Conservation (phyloP, 1,139 yeast genomes). For the Diutina sp. region DNA sequence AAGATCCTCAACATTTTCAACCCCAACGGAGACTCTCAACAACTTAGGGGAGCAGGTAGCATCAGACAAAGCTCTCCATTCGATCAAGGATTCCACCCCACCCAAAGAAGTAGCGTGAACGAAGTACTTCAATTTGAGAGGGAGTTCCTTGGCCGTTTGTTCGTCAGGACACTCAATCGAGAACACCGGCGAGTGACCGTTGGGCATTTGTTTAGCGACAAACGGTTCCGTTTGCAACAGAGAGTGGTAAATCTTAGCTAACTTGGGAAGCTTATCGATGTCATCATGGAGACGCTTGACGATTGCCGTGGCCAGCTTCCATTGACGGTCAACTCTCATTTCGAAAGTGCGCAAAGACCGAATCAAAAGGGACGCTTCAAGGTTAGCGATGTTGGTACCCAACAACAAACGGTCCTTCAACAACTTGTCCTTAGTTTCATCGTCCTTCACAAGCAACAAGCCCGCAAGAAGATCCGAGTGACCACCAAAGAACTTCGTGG, state of each 20-base stretch:
- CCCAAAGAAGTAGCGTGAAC: constrained; percentile 90
- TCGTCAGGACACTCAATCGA: constrained; percentile 41
- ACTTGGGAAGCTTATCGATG: constrained; percentile 29
- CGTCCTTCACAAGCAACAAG: constrained; percentile 49
- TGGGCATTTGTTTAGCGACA: constrained; percentile 49
- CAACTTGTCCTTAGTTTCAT: constrained; percentile 29
- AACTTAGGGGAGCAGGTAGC: constrained; percentile 37
- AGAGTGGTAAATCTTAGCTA: constrained; percentile 51
- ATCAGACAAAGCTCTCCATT: constrained; percentile 81
- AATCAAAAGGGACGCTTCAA: constrained; percentile 62
- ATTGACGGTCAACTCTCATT: constrained; percentile 54
- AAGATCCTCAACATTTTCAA: constrained; percentile 62
- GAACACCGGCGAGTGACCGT: constrained; percentile 69
- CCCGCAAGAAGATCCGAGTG: constrained; percentile 91
- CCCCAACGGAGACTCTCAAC: constrained; percentile 67
- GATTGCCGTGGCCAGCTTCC: constrained; percentile 47
- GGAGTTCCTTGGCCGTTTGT: constrained; percentile 49
- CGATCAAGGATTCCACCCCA: constrained; percentile 85
- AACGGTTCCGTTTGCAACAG: constrained; percentile 59
- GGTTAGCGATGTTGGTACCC: constrained; percentile 69
- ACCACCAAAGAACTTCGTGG: constrained; percentile 86
- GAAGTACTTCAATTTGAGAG: constrained; percentile 56
- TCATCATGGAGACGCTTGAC: constrained; percentile 47
- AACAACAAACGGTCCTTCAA: constrained; percentile 49
- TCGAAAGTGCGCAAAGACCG: constrained; percentile 76